Evolutionary conservation across 176 grass and related monocot species (phyloP).

Genomic region (Olyra latifolia): DNA sequence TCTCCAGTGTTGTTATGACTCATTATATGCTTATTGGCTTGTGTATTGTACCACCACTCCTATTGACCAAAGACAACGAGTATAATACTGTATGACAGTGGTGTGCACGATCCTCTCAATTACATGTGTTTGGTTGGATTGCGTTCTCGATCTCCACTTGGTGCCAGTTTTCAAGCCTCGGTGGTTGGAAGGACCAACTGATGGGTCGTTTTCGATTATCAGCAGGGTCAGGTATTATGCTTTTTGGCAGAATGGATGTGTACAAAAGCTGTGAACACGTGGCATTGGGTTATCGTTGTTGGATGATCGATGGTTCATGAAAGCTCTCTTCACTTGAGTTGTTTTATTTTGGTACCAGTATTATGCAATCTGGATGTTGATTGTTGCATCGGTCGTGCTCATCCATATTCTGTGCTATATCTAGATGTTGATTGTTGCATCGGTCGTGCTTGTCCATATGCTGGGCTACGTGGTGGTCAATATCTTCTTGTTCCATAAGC

Average conservation of each 20-base stretch:
- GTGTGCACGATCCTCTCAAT: not conserved
- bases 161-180: not conserved
- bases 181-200: not conserved
- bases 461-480: not conserved
- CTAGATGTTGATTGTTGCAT: conserved; percentile 27
- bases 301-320: not conserved
- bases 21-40: conserved; percentile 32
- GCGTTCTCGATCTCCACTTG: not conserved
- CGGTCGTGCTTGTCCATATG: not conserved
- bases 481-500: not conserved
- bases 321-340: not conserved
- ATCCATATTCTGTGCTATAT: not conserved
- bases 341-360: not conserved
- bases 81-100: conserved; percentile 17
- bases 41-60: conserved; percentile 41
- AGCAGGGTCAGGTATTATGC: not conserved
- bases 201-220: not conserved
- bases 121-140: not conserved
- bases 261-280: not conserved
- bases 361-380: conserved; percentile 3
- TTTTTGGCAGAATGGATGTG: not conserved
- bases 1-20: conserved; percentile 45
- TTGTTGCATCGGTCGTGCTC: conserved; percentile 2
- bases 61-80: conserved; percentile 27
- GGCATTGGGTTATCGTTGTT: not conserved